Base-by-base conservation (phyloP, 2,329 filamentous ascomycete species). In the Botrytis elliptica region DNA sequence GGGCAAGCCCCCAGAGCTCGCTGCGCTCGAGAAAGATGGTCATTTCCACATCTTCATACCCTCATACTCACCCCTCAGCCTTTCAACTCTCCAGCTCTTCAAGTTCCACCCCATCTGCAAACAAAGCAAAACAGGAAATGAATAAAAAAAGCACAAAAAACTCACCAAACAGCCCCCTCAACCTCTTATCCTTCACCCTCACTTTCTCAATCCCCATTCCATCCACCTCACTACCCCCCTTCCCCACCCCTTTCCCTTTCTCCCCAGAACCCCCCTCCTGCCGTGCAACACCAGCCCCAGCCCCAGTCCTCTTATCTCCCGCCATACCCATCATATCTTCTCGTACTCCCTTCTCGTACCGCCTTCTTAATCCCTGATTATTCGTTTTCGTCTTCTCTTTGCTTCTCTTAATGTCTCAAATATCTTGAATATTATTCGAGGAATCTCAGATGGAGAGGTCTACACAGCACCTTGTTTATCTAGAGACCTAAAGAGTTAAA, bases 281-380 rank as follows among this genome's bases (percentile, higher is more conserved):
- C 22, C 66, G 66, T 68, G 66, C 18, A 68, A 68, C 66, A 33
- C 49, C 66, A 68, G 49, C 49, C 49, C 36, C 66, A 40, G 65
- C 46, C 46, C 25, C 36, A n/a, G 36, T 2, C 38, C 25, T 42
- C 38, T n/a, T 63, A 68, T 29, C 36, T 44, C 22, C 49, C n/a
- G 66, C 49, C 66, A 68, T 33, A 29, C 14, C 52, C 52, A 29
- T 63, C 36, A 42, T 63, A n/a, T n/a, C 3, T 16, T 40, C 4
- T 68, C 25, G 65, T 68, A 40, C 65, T 4, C 18, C 36, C 65
- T 57, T 29, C 36, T 29, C 49, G 52, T 57, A 33, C 3, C 14
- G 52, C 14, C n/a, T 29, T 29, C 52, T 29, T 18, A 18, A 57
- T 57, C 7, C 52, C n/a, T 29, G 52, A 22, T 29, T 6, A 40